Evolutionary conservation across 768 basidiomycete species (phyloP).

Genomic region (Termitomyces sp.): DNA sequence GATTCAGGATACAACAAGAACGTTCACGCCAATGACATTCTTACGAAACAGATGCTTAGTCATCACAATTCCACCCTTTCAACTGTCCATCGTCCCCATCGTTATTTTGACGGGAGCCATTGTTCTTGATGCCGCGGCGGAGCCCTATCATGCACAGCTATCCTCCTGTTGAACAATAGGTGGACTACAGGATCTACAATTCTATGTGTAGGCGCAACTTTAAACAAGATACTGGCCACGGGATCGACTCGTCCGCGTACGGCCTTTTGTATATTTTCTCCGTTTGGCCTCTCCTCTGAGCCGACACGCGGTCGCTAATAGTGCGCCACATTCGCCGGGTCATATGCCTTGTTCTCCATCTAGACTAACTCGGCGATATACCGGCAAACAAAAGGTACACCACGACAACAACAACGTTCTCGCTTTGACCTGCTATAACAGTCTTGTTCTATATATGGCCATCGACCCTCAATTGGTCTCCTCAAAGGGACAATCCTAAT

Average conservation of each 20-base stretch:
- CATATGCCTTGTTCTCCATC: background rate
- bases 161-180: background rate
- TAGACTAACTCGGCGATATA: background rate
- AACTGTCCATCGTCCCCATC: no score
- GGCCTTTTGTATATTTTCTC: background rate
- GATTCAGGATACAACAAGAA: no score
- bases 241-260: background rate
- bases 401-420: background rate
- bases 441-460: slow-evolving; percentile 4
- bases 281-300: background rate
- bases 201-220: background rate
- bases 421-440: background rate
- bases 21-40: no score
- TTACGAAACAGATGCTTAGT: no score
- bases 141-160: background rate
- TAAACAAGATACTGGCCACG: background rate
- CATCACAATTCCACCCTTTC: no score
- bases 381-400: slow-evolving; percentile 1
- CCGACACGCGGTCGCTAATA: background rate
- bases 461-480: background rate
- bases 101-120: background rate
- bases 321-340: background rate
- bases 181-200: background rate
- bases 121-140: background rate
- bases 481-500: background rate